Conservation (phyloP, 768 basidiomycete genomes). For the Tremella mesenterica region DNA sequence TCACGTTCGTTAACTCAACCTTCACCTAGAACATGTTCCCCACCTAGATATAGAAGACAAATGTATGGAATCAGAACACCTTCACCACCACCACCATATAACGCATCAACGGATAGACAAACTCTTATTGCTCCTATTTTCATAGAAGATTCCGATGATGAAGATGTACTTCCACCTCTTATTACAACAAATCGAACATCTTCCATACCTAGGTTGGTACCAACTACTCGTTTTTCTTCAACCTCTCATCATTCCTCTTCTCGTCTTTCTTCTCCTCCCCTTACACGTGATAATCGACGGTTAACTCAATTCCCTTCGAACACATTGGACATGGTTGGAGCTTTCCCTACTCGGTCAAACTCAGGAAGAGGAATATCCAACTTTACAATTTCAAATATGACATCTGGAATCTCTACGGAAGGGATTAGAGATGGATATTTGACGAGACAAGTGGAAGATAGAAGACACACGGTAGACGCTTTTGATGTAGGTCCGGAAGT, state of each 20-base stretch:
- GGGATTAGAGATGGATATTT: not conserved
- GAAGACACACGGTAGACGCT: not conserved
- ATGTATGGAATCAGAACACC: conserved; percentile 19
- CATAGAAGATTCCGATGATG: not conserved
- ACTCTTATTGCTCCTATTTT: conserved; percentile 16
- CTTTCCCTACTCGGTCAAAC: not conserved
- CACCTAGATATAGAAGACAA: conserved; percentile 5
- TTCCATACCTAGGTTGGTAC: too few relatives aligned
- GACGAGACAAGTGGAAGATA: not conserved
- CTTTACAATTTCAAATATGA: too few relatives aligned
- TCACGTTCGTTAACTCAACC: not conserved
- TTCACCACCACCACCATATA: conserved; percentile 34
- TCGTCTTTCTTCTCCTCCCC: too few relatives aligned
- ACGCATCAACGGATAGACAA: conserved; percentile 27
- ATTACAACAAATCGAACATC: too few relatives aligned
- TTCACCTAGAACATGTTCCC: not conserved
- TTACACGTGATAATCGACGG: too few relatives aligned
- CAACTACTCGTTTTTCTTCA: too few relatives aligned
- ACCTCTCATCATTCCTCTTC: too few relatives aligned
- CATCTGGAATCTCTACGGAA: not conserved
- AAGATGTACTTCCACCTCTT: not conserved
- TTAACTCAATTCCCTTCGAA: too few relatives aligned
- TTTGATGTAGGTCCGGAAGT: not conserved
- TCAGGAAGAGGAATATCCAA: too few relatives aligned
- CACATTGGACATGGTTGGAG: too few relatives aligned